A percentile compares a stretch with the other conserved stretches of the same genome.
These are phyloP conservation scores for Stramenopiles sp. DNA, from an alignment of 352 stramenopile species.

Conservation along the genomic window DNA sequence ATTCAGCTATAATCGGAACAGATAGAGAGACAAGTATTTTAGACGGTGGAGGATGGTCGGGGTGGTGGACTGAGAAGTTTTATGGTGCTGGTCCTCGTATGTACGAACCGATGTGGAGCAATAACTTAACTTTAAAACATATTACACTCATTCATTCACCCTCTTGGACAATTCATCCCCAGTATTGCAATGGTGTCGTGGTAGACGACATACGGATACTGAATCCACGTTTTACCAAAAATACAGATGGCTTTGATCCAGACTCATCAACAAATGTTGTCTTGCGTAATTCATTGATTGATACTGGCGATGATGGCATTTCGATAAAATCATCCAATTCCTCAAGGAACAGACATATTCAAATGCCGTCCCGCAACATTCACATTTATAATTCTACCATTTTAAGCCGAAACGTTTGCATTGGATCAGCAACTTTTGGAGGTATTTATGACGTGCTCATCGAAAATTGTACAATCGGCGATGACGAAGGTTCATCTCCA, in stretches of 20 bases:
- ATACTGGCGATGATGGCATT: background rate
- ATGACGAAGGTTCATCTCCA: too few species aligned
- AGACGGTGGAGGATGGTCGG: too few species aligned
- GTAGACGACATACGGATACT: background rate
- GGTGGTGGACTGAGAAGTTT: too few species aligned
- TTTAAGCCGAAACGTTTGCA: background rate
- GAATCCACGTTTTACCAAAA: background rate
- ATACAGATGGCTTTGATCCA: constrained; percentile 10
- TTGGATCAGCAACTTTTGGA: background rate
- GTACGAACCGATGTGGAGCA: background rate
- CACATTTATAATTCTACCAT: background rate
- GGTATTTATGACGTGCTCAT: background rate
- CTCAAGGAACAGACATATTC: background rate
- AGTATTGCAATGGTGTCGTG: background rate
- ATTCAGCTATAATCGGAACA: too few species aligned
- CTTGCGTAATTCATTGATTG: background rate
- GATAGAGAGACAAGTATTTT: too few species aligned
- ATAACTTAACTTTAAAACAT: background rate
- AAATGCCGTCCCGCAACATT: background rate
- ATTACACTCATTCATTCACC: background rate
- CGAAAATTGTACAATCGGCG: too few species aligned
- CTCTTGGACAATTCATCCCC: constrained; percentile 1
- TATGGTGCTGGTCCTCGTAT: background rate
- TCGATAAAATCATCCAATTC: background rate
- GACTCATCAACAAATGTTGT: background rate